These are phyloP conservation scores for Aureobasidium zeae DNA, from an alignment of 2,329 filamentous ascomycete species.

Conservation along the genomic window DNA sequence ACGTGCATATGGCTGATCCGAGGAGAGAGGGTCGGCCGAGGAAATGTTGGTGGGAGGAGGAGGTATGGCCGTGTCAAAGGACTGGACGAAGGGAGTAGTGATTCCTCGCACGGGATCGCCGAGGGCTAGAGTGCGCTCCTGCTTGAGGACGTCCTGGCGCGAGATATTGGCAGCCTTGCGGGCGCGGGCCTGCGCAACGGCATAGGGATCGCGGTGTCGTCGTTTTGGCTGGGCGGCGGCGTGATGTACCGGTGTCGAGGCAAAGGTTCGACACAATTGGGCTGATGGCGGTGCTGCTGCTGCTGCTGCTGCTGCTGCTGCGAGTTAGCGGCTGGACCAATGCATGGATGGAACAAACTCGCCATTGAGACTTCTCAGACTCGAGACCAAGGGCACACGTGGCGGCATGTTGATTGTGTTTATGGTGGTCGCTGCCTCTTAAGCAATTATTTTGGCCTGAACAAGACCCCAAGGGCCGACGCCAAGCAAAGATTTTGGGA, in stretches of 20 bases:
- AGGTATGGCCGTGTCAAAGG: constrained; percentile 56
- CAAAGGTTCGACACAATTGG: constrained; percentile 33
- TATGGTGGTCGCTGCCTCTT: too few species aligned
- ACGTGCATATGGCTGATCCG: constrained; percentile 16
- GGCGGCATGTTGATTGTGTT: constrained; percentile 36
- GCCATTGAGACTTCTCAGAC: constrained; percentile 35
- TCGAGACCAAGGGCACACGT: constrained; percentile 36
- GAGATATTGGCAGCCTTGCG: constrained; percentile 75
- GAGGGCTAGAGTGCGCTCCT: constrained; percentile 53
- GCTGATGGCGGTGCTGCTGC: background rate
- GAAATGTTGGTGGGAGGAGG: constrained; percentile 23
- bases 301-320: background rate
- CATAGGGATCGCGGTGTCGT: constrained; percentile 70
- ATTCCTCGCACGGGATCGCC: constrained; percentile 75
- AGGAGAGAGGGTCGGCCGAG: constrained; percentile 7
- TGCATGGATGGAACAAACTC: constrained; percentile 23
- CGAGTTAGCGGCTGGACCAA: too few species aligned
- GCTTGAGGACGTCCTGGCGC: constrained; percentile 59
- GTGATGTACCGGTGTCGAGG: constrained; percentile 56
- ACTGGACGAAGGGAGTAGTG: constrained; percentile 72
- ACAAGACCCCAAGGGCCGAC: too few species aligned
- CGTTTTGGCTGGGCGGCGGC: constrained; percentile 51
- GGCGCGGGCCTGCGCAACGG: constrained; percentile 69
- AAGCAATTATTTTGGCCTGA: too few species aligned
- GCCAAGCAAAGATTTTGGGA: too few species aligned